Evolutionary conservation across 2,329 filamentous ascomycete species (phyloP), one percentile per base, ranked within the genome.

Genomic region (Plenodomus tracheiphilus): DNA sequence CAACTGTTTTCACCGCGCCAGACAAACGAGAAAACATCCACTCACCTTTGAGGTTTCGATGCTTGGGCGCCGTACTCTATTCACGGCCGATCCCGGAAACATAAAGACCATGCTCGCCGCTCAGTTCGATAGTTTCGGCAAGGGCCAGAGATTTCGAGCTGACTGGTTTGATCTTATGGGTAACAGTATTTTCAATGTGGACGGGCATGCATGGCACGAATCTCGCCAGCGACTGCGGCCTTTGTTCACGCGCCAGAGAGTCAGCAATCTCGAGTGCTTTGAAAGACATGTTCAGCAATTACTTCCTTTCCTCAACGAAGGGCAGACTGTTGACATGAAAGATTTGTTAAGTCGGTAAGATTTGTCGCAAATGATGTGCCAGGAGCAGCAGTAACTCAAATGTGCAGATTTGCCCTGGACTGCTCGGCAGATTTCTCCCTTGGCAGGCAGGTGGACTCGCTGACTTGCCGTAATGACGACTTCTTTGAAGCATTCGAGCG

Each of bases 401-500:
- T 19, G 36, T 39, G 36, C 36, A 39, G 36, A 39, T 39, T 39
- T 39, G 36, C 36, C 36, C 36, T 39, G 16, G 36, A 39, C 36
- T 19, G 11, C 18, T 39, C 36, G 16, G 36, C 36, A 21, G 36
- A 39, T 20, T 39, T 39, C 18, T 39, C 36, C 17, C 36, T 39
- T 21, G 36, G 36, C 36, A 39, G 36, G 21, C 36, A 39, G 36
- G 36, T 39, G 13, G 36, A 21, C 17, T 19, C 36, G 17, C n/a
- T 39, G 17, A 39, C 20, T 19, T 39, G 17, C 18, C 36, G 36
- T 7, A 39, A 39, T 39, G 36, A 39, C 36, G 17, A 22, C 17
- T 39, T 39, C 36, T 39, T 39, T 21, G 36, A 39, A 16, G 36
- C 36, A 39, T 39, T 39, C n/a, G 36, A 39, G 36, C 36, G 36